Percentiles rank a stretch among this genome's conserved stretches.
Conservation (phyloP, 495 filamentous ascomycete genomes). For the Penicillium herquei region DNA sequence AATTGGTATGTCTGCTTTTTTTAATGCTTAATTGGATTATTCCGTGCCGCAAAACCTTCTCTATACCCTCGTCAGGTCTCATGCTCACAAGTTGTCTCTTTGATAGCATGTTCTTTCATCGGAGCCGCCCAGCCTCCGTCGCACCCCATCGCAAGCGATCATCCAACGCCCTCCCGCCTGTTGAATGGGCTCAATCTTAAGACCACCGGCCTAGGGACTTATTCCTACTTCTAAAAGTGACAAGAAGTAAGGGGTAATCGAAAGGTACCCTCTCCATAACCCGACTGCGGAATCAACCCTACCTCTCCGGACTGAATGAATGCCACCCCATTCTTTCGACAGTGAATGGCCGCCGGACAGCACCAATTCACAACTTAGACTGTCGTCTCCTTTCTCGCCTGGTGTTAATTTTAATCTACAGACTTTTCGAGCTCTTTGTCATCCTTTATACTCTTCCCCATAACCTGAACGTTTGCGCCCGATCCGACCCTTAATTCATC, state of each 20-base stretch:
- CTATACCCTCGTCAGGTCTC: too few relatives aligned
- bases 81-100: neutral
- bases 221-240: neutral
- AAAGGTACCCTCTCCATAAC: neutral
- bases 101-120: neutral
- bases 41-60: too few relatives aligned
- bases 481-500: neutral
- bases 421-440: neutral
- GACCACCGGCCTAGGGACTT: too few relatives aligned
- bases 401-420: constrained; percentile 14
- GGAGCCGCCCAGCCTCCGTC: neutral
- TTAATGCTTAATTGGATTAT: neutral
- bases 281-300: neutral
- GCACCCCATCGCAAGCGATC: neutral
- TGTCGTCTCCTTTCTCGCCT: constrained; percentile 19
- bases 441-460: neutral
- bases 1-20: neutral
- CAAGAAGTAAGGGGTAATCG: neutral
- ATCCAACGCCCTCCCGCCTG: too few relatives aligned
- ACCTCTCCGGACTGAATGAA: neutral
- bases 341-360: neutral
- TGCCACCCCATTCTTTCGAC: neutral
- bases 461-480: neutral
- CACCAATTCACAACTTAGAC: constrained; percentile 10
- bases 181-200: too few relatives aligned